Conservation (phyloP, 2,329 filamentous ascomycete species). For the Trichoderma koningii region DNA sequence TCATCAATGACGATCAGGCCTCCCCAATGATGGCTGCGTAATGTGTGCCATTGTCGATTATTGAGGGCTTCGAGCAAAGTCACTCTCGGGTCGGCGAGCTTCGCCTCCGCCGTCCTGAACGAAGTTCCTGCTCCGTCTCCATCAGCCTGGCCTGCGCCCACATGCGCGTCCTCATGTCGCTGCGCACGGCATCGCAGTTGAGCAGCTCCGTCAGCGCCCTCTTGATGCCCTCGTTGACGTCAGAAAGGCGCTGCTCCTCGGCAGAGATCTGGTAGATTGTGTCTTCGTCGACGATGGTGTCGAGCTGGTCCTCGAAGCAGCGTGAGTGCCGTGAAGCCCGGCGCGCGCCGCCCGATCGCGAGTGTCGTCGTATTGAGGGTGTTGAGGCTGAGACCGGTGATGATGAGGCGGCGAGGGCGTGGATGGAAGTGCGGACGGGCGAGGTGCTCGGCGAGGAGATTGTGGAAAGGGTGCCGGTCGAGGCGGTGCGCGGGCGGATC, state of each 20-base stretch:
- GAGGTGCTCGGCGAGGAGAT: constrained; percentile 60
- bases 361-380: constrained; percentile 43
- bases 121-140: constrained; percentile 62
- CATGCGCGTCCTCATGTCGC: constrained; percentile 54
- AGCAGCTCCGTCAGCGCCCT: constrained; percentile 62
- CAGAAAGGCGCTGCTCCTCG: constrained; percentile 56
- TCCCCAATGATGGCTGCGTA: constrained; percentile 16
- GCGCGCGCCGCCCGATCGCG: constrained; percentile 21
- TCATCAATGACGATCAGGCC: not conserved
- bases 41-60: not conserved
- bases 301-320: constrained; percentile 41
- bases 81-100: constrained; percentile 42
- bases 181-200: constrained; percentile 59
- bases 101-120: constrained; percentile 54
- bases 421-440: constrained; percentile 50
- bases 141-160: constrained; percentile 62
- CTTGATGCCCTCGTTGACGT: constrained; percentile 64
- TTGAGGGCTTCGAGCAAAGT: not conserved
- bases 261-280: constrained; percentile 52
- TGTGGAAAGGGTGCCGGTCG: constrained; percentile 41
- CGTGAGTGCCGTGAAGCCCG: constrained; percentile 35
- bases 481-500: constrained; percentile 47
- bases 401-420: constrained; percentile 12
- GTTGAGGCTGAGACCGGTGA: too few species aligned
- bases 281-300: constrained; percentile 51